phyloP scores from a whole-genome alignment of 2,329 filamentous ascomycete species.

The Penicillium aurantiogriseum region DNA sequence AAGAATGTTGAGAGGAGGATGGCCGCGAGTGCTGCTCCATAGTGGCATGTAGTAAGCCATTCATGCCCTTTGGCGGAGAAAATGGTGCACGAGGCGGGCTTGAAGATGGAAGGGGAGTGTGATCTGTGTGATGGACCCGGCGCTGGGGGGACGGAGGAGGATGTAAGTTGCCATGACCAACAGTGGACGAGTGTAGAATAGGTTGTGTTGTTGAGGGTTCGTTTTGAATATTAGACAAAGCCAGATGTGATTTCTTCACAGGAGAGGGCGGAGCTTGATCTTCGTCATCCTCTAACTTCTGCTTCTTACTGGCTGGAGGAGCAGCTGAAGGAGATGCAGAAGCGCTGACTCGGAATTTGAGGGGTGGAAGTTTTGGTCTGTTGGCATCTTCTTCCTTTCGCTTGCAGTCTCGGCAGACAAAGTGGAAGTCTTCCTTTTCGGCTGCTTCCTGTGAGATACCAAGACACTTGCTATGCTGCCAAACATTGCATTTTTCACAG shows the following conservation, averaged over 20 bases:
- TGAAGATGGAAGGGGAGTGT: constrained; percentile 20
- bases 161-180: constrained; percentile 15
- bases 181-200: constrained; percentile 11
- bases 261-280: constrained; percentile 22
- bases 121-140: constrained; percentile 25
- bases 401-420: constrained; percentile 77
- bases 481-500: constrained; percentile 90
- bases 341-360: constrained; percentile 57
- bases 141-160: constrained; percentile 33
- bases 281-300: constrained; percentile 19
- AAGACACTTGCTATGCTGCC: constrained; percentile 95
- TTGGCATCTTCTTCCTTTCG: constrained; percentile 63
- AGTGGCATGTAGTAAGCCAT: constrained; percentile 29
- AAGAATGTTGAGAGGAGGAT: constrained; percentile 16
- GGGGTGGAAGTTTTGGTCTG: constrained; percentile 60
- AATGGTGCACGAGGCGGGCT: constrained; percentile 32
- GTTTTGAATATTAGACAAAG: constrained; percentile 22
- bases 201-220: constrained; percentile 23
- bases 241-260: constrained; percentile 24
- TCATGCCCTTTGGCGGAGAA: constrained; percentile 34
- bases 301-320: constrained; percentile 21
- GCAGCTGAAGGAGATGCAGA: constrained; percentile 48
- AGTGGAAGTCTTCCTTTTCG: constrained; percentile 81
- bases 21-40: constrained; percentile 26
- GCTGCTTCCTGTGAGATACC: constrained; percentile 75